Evolutionary conservation across 1,284 basidiomycete genomes (phyloP).

Genomic region (Cutaneotrichosporon sp.): DNA sequence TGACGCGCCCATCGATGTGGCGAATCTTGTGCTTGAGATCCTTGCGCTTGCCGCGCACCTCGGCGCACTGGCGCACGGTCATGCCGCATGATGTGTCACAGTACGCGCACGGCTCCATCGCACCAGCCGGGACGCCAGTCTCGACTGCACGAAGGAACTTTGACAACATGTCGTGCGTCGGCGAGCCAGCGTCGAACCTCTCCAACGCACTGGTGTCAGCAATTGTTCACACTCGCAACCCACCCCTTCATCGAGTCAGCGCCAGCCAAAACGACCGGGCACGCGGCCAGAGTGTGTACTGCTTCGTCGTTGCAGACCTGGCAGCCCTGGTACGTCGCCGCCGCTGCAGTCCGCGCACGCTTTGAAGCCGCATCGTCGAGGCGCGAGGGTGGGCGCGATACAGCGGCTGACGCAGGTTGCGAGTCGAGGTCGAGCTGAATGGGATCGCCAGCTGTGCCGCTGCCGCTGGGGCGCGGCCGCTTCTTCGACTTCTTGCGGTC

Average conservation of each 20-base stretch:
- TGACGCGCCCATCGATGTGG: constrained; percentile 17
- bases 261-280: constrained; percentile 20
- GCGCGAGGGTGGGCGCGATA: neutral
- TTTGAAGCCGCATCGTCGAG: neutral
- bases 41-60: constrained; percentile 31
- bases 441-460: neutral
- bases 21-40: constrained; percentile 39
- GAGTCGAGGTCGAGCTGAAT: neutral
- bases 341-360: neutral
- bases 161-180: constrained; percentile 12
- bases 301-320: constrained; percentile 6
- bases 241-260: constrained; percentile 15
- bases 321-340: constrained; percentile 11
- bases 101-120: constrained; percentile 31
- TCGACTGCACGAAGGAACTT: constrained; percentile 6
- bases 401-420: no score
- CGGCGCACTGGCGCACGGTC: constrained; percentile 33
- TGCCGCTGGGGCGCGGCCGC: neutral
- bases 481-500: constrained; percentile 1
- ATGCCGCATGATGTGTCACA: constrained; percentile 33
- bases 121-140: constrained; percentile 4
- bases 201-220: constrained; percentile 14
- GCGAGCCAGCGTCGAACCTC: constrained; percentile 11
- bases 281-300: constrained; percentile 8
- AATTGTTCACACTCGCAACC: neutral